Evolutionary conservation across 1,284 basidiomycete species (phyloP).

Genomic region (Leccinum pachyderme): DNA sequence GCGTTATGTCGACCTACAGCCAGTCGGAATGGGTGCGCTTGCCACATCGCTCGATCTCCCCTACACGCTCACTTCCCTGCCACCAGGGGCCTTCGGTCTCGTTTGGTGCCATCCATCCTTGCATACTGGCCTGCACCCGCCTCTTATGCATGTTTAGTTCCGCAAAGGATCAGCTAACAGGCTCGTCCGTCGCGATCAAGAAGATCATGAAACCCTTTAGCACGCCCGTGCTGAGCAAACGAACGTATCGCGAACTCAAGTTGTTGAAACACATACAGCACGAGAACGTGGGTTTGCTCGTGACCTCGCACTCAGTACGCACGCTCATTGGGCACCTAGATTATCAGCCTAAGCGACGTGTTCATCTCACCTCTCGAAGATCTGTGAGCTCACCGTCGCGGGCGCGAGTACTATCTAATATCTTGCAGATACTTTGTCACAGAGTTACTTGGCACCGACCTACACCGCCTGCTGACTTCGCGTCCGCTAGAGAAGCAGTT

Average conservation of each 20-base stretch:
- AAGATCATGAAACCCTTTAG: conserved; percentile 99
- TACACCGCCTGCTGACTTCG: conserved; percentile 95
- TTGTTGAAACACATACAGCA: conserved; percentile 98
- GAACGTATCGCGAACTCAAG: conserved; percentile 98
- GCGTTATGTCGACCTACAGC: conserved; percentile 98
- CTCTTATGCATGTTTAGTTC: conserved; percentile 55
- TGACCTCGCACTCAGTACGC: not conserved
- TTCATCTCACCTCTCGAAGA: conserved; percentile 99
- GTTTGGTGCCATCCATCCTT: conserved; percentile 68
- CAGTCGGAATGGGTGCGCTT: conserved; percentile 95
- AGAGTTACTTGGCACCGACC: conserved; percentile 97
- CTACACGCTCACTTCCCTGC: conserved; percentile 17
- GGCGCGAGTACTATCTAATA: not conserved
- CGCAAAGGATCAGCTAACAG: conserved; percentile 96
- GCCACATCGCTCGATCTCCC: conserved; percentile 22
- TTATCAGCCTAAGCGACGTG: conserved; percentile 98
- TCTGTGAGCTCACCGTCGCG: conserved; percentile 55
- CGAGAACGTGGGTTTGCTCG: conserved; percentile 74
- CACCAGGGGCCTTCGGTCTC: conserved; percentile 83
- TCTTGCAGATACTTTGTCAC: conserved; percentile 91
- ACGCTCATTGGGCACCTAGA: conserved; percentile 48
- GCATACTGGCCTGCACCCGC: not conserved
- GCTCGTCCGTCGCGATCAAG: conserved; percentile 94
- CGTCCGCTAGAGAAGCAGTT: conserved; percentile 99
- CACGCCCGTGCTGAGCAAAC: conserved; percentile 96